Conservation (phyloP, 2,329 filamentous ascomycete genomes). For the Dactylella cylindrospora region DNA sequence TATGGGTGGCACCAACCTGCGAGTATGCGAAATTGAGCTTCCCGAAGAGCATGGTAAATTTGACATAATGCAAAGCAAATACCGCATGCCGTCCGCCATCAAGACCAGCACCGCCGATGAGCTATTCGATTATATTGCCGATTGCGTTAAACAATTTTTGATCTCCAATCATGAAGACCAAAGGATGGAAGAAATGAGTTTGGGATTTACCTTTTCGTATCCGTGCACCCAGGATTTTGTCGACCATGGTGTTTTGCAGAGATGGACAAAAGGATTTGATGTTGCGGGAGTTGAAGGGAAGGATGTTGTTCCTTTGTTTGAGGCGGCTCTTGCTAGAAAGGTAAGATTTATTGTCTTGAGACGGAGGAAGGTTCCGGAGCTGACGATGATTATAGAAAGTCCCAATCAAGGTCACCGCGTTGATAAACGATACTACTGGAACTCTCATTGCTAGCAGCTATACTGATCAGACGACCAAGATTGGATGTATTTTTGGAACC, state of each 20-base stretch:
- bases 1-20: slow-evolving; percentile 93
- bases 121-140: slow-evolving; percentile 92
- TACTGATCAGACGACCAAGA: slow-evolving; percentile 88
- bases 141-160: slow-evolving; percentile 87
- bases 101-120: slow-evolving; percentile 82
- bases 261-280: slow-evolving; percentile 98
- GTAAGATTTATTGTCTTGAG: slow-evolving; percentile 54
- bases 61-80: slow-evolving; percentile 94
- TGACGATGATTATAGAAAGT: slow-evolving; percentile 63
- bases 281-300: slow-evolving; percentile 87
- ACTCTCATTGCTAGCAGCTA: slow-evolving; percentile 96
- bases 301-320: slow-evolving; percentile 86
- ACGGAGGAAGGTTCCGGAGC: slow-evolving; percentile 36
- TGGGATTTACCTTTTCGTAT: slow-evolving; percentile 96
- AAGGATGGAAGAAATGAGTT: slow-evolving; percentile 67
- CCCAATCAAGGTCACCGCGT: slow-evolving; percentile 85
- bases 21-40: slow-evolving; percentile 89
- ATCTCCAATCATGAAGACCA: slow-evolving; percentile 74
- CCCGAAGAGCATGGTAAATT: slow-evolving; percentile 86
- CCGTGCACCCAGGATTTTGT: slow-evolving; percentile 91
- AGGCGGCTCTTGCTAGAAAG: slow-evolving; percentile 70
- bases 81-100: slow-evolving; percentile 88
- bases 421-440: slow-evolving; percentile 98
- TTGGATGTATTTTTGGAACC: slow-evolving; percentile 97
- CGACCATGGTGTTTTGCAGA: slow-evolving; percentile 85